Percentiles rank a stretch among this genome's conserved stretches.
Conservation (phyloP, 2,329 filamentous ascomycete species). For the Cladosporium sp. region DNA sequence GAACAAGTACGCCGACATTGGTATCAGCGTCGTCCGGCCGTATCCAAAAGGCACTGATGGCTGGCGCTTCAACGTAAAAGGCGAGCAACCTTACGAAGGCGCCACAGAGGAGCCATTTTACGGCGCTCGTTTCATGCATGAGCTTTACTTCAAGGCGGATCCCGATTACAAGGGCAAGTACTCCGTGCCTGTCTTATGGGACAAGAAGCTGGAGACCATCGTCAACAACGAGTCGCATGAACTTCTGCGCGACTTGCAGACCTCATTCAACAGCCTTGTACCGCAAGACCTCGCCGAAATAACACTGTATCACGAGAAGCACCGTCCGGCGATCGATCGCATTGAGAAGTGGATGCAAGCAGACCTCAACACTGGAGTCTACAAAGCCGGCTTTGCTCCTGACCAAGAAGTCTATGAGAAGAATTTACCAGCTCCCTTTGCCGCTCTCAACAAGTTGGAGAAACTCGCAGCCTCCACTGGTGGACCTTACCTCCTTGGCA, state of each 20-base stretch:
- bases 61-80: slow-evolving; percentile 52
- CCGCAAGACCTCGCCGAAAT: slow-evolving; percentile 39
- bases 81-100: slow-evolving; percentile 43
- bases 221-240: slow-evolving; percentile 61
- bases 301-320: slow-evolving; percentile 50
- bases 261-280: slow-evolving; percentile 50
- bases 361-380: slow-evolving; percentile 57
- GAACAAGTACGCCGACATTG: slow-evolving; percentile 44
- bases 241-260: slow-evolving; percentile 55
- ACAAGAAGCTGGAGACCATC: slow-evolving; percentile 51
- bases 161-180: slow-evolving; percentile 58
- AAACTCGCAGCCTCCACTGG: slow-evolving; percentile 41
- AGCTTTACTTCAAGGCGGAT: slow-evolving; percentile 60
- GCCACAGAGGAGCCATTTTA: slow-evolving; percentile 60
- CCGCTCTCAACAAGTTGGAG: slow-evolving; percentile 57
- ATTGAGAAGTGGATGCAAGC: slow-evolving; percentile 52
- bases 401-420: slow-evolving; percentile 54
- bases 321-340: slow-evolving; percentile 49
- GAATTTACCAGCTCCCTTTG: slow-evolving; percentile 53
- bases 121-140: slow-evolving; percentile 53
- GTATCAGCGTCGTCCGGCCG: slow-evolving; percentile 57
- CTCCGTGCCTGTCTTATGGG: slow-evolving; percentile 60
- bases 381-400: slow-evolving; percentile 57
- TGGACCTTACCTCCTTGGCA: slow-evolving; percentile 55
- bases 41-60: slow-evolving; percentile 67